These are phyloP conservation scores for Dictyostelium citrinum DNA, from an alignment of 78 protist species.

Conservation along the genomic window DNA sequence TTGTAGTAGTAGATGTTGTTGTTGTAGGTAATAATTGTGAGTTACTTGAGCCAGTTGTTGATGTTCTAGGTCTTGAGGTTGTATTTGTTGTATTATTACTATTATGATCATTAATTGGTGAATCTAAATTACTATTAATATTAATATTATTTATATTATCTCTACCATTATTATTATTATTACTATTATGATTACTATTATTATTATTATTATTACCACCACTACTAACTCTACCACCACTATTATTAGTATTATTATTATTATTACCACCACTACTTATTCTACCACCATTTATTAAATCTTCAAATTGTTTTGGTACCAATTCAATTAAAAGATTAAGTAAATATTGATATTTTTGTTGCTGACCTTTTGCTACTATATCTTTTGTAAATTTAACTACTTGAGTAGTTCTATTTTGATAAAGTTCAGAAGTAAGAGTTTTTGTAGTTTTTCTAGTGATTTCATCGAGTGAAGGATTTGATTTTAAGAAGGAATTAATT, in stretches of 20 bases:
- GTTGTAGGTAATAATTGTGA: neutral
- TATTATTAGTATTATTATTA: no score
- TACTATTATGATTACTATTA: neutral
- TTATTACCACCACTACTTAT: no score
- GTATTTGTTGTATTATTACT: neutral
- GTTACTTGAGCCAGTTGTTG: neutral
- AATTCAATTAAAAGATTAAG: constrained; percentile 11
- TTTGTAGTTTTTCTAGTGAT: constrained; percentile 22
- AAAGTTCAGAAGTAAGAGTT: constrained; percentile 38
- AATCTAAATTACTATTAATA: neutral
- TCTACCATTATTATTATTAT: neutral
- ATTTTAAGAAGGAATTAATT: constrained; percentile 2
- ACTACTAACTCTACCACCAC: neutral
- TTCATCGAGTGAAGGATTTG: neutral
- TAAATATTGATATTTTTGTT: neutral
- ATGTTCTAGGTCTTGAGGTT: neutral
- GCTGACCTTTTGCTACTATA: neutral
- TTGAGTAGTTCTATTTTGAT: neutral
- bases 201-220: neutral
- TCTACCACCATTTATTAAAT: neutral
- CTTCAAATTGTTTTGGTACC: neutral
- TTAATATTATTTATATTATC: neutral
- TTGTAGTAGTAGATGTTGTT: neutral
- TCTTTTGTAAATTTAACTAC: neutral
- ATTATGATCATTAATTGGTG: neutral